Conservation (phyloP, 805 yeast genomes). For the Cyberlindnera petersonii region DNA sequence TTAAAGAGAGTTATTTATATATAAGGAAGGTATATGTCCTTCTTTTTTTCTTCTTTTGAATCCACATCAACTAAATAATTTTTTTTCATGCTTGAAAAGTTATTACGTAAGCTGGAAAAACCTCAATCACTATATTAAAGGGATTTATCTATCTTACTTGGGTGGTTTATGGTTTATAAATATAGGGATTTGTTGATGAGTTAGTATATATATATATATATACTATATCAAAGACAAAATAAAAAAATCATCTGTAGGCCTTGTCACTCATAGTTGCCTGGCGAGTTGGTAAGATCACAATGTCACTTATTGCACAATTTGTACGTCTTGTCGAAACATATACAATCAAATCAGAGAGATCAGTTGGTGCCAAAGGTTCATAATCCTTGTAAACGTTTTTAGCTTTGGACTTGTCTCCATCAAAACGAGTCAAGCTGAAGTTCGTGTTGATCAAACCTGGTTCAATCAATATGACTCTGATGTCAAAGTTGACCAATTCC, state of each 20-base stretch:
- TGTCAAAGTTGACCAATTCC: constrained; percentile 63
- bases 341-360: constrained; percentile 56
- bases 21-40: too few relatives aligned
- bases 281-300: constrained; percentile 79
- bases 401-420: constrained; percentile 50
- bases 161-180: too few relatives aligned
- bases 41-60: too few relatives aligned
- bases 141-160: too few relatives aligned
- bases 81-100: too few relatives aligned
- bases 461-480: constrained; percentile 57
- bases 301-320: constrained; percentile 64
- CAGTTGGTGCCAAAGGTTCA: constrained; percentile 53
- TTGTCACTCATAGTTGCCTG: constrained; percentile 58
- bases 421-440: constrained; percentile 53
- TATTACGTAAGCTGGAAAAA: not conserved
- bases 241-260: constrained; percentile 19
- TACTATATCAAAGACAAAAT: too few relatives aligned
- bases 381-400: constrained; percentile 52
- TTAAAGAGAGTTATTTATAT: too few relatives aligned
- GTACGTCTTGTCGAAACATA: constrained; percentile 52
- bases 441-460: constrained; percentile 69
- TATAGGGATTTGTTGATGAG: too few relatives aligned
- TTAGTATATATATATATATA: too few relatives aligned
- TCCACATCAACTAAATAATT: too few relatives aligned
- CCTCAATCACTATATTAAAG: not conserved